Conservation (phyloP, 768 basidiomycete species). For the Pisolithus marmoratus region DNA sequence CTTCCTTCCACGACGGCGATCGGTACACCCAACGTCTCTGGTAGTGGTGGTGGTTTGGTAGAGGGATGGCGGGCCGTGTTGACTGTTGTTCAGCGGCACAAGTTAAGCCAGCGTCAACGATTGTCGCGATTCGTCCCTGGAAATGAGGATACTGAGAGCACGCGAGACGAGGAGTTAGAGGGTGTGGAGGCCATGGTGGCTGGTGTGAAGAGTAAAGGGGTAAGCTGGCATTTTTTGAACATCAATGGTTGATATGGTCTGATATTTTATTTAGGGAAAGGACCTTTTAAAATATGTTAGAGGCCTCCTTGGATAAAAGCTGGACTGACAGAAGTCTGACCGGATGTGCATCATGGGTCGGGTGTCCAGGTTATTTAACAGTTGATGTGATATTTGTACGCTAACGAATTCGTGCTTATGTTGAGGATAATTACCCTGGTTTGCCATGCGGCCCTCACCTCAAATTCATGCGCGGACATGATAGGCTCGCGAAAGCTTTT, state of each 20-base stretch:
- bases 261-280: constrained; percentile 44
- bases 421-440: too few relatives aligned
- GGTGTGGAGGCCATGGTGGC: constrained; percentile 71
- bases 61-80: constrained; percentile 85
- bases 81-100: constrained; percentile 59
- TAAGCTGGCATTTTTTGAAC: constrained; percentile 32
- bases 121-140: constrained; percentile 23
- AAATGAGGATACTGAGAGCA: constrained; percentile 24
- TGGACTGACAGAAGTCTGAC: too few relatives aligned
- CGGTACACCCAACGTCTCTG: constrained; percentile 17
- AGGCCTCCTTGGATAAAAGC: constrained; percentile 40
- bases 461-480: too few relatives aligned
- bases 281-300: constrained; percentile 72
- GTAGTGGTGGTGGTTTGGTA: constrained; percentile 25
- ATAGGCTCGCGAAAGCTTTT: too few relatives aligned
- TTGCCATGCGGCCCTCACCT: too few relatives aligned
- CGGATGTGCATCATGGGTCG: background rate
- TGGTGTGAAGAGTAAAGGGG: constrained; percentile 70
- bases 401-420: background rate
- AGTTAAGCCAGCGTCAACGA: constrained; percentile 53
- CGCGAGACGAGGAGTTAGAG: constrained; percentile 31
- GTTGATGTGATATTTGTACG: background rate
- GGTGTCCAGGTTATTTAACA: background rate
- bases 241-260: constrained; percentile 4
- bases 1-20: constrained; percentile 30